Evolutionary conservation across 23 red algal species (phyloP), one percentile per base, ranked within the genome.

Genomic region (Agarophyton chilense): DNA sequence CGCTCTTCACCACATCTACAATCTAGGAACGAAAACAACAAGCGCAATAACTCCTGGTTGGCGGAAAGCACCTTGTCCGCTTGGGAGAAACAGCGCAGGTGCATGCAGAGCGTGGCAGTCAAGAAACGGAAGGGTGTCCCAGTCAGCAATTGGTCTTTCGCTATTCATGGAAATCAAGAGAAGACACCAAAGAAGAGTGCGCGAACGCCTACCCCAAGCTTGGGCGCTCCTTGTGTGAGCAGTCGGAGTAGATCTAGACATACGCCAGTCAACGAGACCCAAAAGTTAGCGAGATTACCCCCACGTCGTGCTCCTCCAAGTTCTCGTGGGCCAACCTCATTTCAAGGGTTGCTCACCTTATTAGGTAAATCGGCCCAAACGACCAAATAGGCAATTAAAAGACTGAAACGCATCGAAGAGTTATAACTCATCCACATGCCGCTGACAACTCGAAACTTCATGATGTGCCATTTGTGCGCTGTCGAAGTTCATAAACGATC

Each of bases 401-500:
- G 60, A 29, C 33, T 12, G 29, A 65, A 64, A 77, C 47, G 52
- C 25, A 8, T 21, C 7, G 1, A 32, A 34, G 61, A 12, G 61
- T 9, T 33, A 66, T 22, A 1, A 24, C 4, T 28, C 26, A n/a
- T n/a, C n/a, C n/a, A n/a, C n/a, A n/a, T n/a, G n/a, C n/a, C n/a
- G n/a, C n/a, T n/a, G n/a, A n/a, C n/a, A n/a, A n/a, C n/a, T n/a
- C n/a, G n/a, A n/a, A n/a, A n/a, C n/a, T n/a, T 74, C 68, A 74
- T 47, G 68, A 40, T 46, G 68, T 74, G 10, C 68, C 68, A 7
- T 74, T 80, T 24, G 75, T 57, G 21, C 75, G 51, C 66, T 89
- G 92, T 16, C 93, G 93, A 65, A 95, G 72, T 52, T 95, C 93
- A 64, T 84, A 91, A 18, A 62, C 41, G 24, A 95, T 90, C 72